Percentiles rank a stretch among this genome's conserved stretches.
phyloP scores from a whole-genome alignment of 2,329 filamentous ascomycete genomes.

The Epichloe typhina region DNA sequence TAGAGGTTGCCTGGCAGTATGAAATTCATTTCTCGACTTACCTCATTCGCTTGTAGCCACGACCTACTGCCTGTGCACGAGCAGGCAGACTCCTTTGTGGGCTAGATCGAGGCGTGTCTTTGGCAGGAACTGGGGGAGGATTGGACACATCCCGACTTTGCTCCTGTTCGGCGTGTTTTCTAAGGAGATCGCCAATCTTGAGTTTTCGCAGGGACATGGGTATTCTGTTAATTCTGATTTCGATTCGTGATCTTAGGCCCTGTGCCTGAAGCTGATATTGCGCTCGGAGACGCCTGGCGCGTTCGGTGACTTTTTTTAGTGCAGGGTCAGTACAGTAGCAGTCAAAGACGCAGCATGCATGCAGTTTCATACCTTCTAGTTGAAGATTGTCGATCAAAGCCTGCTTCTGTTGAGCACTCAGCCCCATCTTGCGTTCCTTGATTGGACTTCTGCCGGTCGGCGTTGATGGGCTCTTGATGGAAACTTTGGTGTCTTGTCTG shows the following conservation, averaged over 20 bases:
- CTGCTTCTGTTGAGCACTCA: constrained; percentile 66
- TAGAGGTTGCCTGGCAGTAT: not conserved
- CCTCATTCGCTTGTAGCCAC: constrained; percentile 37
- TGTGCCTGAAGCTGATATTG: constrained; percentile 84
- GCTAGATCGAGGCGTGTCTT: constrained; percentile 29
- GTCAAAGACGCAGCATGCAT: not conserved
- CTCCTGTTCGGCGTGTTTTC: constrained; percentile 34
- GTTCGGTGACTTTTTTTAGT: constrained; percentile 68
- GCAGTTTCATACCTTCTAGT: constrained; percentile 55
- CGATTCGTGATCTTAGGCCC: constrained; percentile 71
- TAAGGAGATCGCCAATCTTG: constrained; percentile 69
- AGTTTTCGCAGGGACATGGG: constrained; percentile 64
- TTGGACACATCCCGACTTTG: constrained; percentile 24
- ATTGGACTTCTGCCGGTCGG: constrained; percentile 42
- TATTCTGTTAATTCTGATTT: constrained; percentile 87
- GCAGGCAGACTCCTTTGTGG: constrained; percentile 20
- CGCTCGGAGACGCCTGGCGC: constrained; percentile 73
- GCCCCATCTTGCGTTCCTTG: constrained; percentile 46
- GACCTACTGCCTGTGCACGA: constrained; percentile 12
- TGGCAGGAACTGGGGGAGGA: constrained; percentile 38
- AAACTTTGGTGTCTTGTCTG: constrained; percentile 11
- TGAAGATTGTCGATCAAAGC: constrained; percentile 81
- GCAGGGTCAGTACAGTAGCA: not conserved
- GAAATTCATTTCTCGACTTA: constrained; percentile 17
- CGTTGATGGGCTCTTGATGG: constrained; percentile 22